These are phyloP conservation scores for Litchi chinensis DNA, from an alignment of 345 rosid species.

Conservation along the genomic window DNA sequence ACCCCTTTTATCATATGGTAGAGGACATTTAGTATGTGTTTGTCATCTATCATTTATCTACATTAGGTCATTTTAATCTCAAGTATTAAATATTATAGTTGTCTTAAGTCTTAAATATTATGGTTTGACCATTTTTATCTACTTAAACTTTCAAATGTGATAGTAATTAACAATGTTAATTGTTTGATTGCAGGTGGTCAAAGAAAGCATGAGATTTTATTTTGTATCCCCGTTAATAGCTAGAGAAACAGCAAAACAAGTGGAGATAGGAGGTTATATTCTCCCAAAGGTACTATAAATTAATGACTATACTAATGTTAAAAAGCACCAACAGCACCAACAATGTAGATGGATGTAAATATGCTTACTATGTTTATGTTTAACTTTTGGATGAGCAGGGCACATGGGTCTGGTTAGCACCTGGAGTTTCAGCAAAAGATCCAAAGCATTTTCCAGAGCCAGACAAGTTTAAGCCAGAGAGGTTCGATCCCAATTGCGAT, in stretches of 20 bases:
- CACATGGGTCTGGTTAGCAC: conserved; percentile 95
- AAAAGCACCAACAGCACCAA: neutral
- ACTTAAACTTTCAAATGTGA: neutral
- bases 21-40: too few relatives aligned
- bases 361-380: neutral
- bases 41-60: too few relatives aligned
- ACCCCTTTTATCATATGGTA: too few relatives aligned
- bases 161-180: neutral
- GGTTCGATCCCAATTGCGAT: conserved; percentile 74
- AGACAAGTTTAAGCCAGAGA: conserved; percentile 80
- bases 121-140: too few relatives aligned
- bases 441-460: conserved; percentile 88
- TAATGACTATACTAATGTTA: neutral
- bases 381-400: conserved; percentile 43
- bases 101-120: too few relatives aligned
- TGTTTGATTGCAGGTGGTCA: conserved; percentile 58
- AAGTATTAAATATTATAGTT: too few relatives aligned
- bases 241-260: conserved; percentile 76
- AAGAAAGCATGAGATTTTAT: conserved; percentile 84
- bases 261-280: conserved; percentile 78
- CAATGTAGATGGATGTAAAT: neutral
- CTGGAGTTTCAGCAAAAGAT: conserved; percentile 85
- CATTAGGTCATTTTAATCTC: too few relatives aligned
- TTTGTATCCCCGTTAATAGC: conserved; percentile 85
- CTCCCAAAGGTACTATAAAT: conserved; percentile 72